Conservation (phyloP, 331 rosid genomes). For the Telfairia occidentalis region DNA sequence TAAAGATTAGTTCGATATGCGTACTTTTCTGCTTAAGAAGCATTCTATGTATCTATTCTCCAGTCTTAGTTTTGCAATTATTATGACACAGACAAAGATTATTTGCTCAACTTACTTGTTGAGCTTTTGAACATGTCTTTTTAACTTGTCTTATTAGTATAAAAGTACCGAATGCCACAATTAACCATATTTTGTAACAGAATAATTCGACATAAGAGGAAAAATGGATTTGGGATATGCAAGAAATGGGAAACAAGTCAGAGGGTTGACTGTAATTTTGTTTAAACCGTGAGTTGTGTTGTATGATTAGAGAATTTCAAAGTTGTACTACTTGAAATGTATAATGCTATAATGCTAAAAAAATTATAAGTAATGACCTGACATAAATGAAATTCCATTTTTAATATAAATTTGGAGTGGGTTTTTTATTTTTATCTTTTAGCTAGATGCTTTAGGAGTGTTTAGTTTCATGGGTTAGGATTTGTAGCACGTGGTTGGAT, state of each 20-base stretch:
- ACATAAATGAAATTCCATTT: neutral
- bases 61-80: neutral
- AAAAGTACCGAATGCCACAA: neutral
- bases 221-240: neutral
- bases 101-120: slow-evolving; percentile 5
- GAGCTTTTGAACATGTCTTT: slow-evolving; percentile 1
- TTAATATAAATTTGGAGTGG: neutral
- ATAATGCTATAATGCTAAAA: neutral
- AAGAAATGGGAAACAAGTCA: neutral
- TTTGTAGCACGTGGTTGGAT: no score
- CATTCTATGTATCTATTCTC: neutral
- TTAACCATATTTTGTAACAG: neutral
- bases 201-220: neutral
- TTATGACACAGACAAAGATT: neutral
- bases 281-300: neutral
- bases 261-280: neutral
- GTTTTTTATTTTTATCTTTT: neutral
- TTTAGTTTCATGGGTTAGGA: no score
- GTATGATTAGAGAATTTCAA: neutral
- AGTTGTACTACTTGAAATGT: neutral
- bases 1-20: neutral
- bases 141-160: neutral
- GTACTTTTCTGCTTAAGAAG: neutral
- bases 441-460: neutral
- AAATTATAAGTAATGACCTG: neutral